Conservation (phyloP, 164 flowering plant species). For the Warburgia ugandensis region DNA sequence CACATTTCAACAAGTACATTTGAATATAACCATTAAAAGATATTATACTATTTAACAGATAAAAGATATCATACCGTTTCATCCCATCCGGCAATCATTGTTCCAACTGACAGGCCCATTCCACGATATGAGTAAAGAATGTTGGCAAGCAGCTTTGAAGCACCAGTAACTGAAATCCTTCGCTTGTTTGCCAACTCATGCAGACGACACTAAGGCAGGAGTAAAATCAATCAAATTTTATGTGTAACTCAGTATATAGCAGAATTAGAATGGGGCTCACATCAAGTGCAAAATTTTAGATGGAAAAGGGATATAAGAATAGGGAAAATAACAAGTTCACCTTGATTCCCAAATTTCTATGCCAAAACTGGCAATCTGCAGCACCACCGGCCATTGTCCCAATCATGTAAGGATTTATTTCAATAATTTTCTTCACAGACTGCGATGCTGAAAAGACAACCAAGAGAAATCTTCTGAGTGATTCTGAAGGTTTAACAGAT, state of each 20-base stretch:
- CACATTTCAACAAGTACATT: no score
- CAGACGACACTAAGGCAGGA: slow-evolving; percentile 60
- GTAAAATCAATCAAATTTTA: no score
- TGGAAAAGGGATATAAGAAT: no score
- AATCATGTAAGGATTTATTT: slow-evolving; percentile 97
- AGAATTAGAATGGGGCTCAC: no score
- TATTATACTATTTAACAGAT: neutral
- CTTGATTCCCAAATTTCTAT: slow-evolving; percentile 93
- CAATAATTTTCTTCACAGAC: slow-evolving; percentile 96
- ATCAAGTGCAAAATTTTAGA: no score
- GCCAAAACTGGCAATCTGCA: slow-evolving; percentile 99
- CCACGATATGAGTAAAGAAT: slow-evolving; percentile 88
- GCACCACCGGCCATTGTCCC: slow-evolving; percentile 99
- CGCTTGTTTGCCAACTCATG: slow-evolving; percentile 78
- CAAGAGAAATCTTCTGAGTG: no score
- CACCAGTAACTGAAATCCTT: slow-evolving; percentile 90
- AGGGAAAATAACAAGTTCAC: no score
- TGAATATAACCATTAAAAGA: neutral
- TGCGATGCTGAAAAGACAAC: slow-evolving; percentile 83
- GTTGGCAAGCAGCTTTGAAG: slow-evolving; percentile 91
- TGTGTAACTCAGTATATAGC: no score
- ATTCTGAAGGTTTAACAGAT: no score
- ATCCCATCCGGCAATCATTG: slow-evolving; percentile 99
- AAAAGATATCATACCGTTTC: slow-evolving; percentile 85
- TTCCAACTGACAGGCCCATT: slow-evolving; percentile 96